Evolutionary conservation across 2,329 filamentous ascomycete genomes (phyloP).

Genomic region (Pseudogymnoascus sp.): DNA sequence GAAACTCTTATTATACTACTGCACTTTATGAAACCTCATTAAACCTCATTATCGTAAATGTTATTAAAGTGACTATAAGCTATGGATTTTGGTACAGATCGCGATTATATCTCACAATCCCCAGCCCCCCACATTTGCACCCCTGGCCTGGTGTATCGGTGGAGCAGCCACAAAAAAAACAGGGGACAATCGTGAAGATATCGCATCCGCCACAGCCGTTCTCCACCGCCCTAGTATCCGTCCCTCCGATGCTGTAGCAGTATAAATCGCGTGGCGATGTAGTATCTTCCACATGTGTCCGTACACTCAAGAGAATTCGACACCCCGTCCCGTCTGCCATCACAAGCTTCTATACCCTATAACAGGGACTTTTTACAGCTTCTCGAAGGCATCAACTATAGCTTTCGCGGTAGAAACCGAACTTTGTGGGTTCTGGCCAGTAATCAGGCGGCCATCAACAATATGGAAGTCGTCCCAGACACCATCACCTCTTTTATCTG

Average conservation of each 20-base stretch:
- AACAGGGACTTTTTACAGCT: not conserved
- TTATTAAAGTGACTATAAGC: not conserved
- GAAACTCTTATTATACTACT: not conserved
- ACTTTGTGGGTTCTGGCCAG: slow-evolving; percentile 35
- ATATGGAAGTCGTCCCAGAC: slow-evolving; percentile 27
- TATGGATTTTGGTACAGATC: not conserved
- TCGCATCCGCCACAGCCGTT: slow-evolving; percentile 1
- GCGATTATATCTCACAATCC: not conserved
- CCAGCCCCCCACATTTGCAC: not conserved
- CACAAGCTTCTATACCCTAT: not conserved
- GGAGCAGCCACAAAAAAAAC: not conserved
- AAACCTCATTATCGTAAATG: not conserved
- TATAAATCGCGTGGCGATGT: not conserved
- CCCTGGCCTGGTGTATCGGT: not conserved
- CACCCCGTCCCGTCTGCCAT: not conserved
- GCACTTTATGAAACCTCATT: not conserved
- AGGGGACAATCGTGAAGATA: not conserved
- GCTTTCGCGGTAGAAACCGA: slow-evolving; percentile 32
- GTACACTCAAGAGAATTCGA: not conserved
- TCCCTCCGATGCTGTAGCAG: not conserved
- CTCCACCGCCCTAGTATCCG: not conserved
- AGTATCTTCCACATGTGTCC: not conserved
- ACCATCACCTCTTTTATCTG: slow-evolving; percentile 11
- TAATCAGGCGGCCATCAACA: slow-evolving; percentile 25
- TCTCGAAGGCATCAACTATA: slow-evolving; percentile 16